Conservation (phyloP, 306 rosid genomes). For the Betula pendula region DNA sequence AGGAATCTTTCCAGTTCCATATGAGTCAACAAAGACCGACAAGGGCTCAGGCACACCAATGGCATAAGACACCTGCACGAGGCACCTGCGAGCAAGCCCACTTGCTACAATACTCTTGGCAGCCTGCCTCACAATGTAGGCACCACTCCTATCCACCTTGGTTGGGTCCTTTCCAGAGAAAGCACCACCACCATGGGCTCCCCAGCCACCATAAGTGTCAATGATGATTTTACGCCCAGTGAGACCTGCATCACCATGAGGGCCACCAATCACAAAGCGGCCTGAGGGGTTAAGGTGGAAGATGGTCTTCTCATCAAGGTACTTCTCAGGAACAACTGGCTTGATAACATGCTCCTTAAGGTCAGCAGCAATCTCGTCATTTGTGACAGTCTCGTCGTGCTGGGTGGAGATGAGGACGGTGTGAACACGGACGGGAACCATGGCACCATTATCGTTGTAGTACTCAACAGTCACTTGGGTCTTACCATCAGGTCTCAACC, state of each 20-base stretch:
- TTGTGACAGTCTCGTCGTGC: slow-evolving; percentile 94
- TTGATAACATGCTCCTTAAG: slow-evolving; percentile 95
- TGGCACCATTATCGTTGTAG: slow-evolving; percentile 86
- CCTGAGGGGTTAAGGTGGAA: slow-evolving; percentile 99
- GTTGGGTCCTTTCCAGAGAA: slow-evolving; percentile 99
- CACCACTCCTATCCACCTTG: slow-evolving; percentile 99
- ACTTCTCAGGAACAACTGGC: slow-evolving; percentile 94
- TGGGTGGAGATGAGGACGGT: slow-evolving; percentile 98
- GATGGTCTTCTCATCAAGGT: slow-evolving; percentile 94
- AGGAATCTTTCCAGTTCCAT: slow-evolving; percentile 89
- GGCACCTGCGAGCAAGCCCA: slow-evolving; percentile 91
- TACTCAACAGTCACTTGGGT: slow-evolving; percentile 97
- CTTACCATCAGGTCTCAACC: slow-evolving; percentile 99
- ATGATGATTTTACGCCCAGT: slow-evolving; percentile 98
- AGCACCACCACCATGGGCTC: slow-evolving; percentile 99
- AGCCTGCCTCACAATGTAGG: slow-evolving; percentile 94
- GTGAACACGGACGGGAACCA: slow-evolving; percentile 97
- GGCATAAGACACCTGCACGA: slow-evolving; percentile 96
- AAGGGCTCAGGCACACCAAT: slow-evolving; percentile 98
- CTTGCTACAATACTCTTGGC: slow-evolving; percentile 95
- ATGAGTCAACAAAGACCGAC: slow-evolving; percentile 78
- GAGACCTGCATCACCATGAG: slow-evolving; percentile 99
- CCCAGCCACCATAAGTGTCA: slow-evolving; percentile 99
- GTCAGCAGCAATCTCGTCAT: slow-evolving; percentile 93
- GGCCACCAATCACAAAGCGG: slow-evolving; percentile 98